phyloP scores from a whole-genome alignment of 1,139 yeast genomes.

The Zygoascus meyerae region DNA sequence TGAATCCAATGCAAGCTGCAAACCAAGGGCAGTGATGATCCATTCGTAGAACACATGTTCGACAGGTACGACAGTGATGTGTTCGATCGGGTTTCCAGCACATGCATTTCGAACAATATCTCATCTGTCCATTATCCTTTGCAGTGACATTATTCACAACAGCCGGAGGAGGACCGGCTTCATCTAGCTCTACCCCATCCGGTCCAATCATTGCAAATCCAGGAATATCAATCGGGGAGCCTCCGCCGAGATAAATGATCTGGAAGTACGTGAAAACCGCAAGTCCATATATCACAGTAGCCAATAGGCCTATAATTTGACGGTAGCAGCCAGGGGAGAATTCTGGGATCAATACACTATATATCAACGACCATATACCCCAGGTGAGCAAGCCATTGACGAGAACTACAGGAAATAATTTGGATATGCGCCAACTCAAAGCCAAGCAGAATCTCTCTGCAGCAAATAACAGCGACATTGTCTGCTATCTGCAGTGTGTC shows the following conservation, averaged over 20 bases:
- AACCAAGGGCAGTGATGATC: conserved; percentile 99
- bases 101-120: conserved; percentile 66
- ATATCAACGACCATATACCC: conserved; percentile 47
- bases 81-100: conserved; percentile 90
- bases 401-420: conserved; percentile 54
- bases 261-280: conserved; percentile 45
- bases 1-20: conserved; percentile 77
- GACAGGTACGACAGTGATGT: conserved; percentile 39
- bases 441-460: conserved; percentile 41
- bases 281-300: conserved; percentile 23
- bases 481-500: too few species aligned
- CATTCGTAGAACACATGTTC: conserved; percentile 36
- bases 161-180: conserved; percentile 34
- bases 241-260: conserved; percentile 53
- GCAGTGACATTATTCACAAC: conserved; percentile 36
- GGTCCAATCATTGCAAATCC: conserved; percentile 17
- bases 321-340: conserved; percentile 26
- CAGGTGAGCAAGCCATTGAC: conserved; percentile 51
- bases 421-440: conserved; percentile 31
- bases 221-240: conserved; percentile 38
- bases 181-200: conserved; percentile 8
- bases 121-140: conserved; percentile 42
- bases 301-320: conserved; percentile 23
- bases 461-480: conserved; percentile 12
- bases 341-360: conserved; percentile 24